A percentile compares a stretch with the other conserved stretches of the same genome.
Conservation (phyloP, 2,329 filamentous ascomycete genomes). For the Corinectria fuckeliana region DNA sequence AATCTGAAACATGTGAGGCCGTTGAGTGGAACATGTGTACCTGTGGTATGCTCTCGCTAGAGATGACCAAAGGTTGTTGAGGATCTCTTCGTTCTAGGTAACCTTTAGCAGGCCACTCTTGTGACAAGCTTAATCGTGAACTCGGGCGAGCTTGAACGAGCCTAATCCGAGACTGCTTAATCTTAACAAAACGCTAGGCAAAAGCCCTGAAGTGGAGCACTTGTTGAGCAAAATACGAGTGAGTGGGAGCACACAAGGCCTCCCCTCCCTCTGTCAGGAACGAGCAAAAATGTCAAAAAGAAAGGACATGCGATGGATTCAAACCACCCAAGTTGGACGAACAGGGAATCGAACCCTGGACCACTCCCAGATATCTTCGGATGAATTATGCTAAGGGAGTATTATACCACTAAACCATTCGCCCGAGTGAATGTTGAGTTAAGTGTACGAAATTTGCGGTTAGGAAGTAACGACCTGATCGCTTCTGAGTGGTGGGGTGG, state of each 20-base stretch:
- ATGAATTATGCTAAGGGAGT: conserved; percentile 42
- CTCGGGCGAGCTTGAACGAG: too few relatives aligned
- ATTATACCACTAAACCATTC: conserved; percentile 46
- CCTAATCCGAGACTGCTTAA: background rate
- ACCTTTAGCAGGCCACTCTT: too few relatives aligned
- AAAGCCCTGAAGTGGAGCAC: too few relatives aligned
- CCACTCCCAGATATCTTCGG: conserved; percentile 39
- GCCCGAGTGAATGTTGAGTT: conserved; percentile 26
- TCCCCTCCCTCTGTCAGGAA: background rate
- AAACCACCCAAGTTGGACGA: conserved; percentile 39
- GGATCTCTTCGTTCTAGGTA: too few relatives aligned
- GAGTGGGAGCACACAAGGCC: too few relatives aligned
- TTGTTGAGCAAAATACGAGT: background rate
- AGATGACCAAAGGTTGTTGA: too few relatives aligned
- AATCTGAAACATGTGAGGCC: too few relatives aligned
- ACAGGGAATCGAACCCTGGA: conserved; percentile 46
- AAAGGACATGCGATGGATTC: conserved; percentile 22
- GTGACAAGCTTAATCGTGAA: too few relatives aligned
- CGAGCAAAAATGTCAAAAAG: conserved; percentile 18
- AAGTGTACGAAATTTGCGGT: background rate
- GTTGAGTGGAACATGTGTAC: too few relatives aligned
- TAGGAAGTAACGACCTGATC: too few relatives aligned
- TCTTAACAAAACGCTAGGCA: background rate
- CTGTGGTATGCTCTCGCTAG: too few relatives aligned
- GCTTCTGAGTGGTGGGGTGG: background rate